Conservation (phyloP, 2,329 filamentous ascomycete species). For the Magnaporthiopsis incrustans region DNA sequence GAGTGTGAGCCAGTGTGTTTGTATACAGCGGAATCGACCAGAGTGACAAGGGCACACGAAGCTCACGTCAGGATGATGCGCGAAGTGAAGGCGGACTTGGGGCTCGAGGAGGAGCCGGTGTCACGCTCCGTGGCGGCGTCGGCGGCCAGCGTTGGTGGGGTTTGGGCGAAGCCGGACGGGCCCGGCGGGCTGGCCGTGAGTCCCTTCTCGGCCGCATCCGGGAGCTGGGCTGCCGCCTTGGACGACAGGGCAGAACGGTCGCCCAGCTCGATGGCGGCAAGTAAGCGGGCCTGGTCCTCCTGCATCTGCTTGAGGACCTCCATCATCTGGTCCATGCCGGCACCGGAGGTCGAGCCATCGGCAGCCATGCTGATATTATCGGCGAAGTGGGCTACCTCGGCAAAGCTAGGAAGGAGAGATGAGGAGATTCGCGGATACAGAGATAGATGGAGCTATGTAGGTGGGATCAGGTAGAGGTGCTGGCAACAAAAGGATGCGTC, state of each 20-base stretch:
- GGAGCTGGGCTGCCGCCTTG: not conserved
- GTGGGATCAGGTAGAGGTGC: not conserved
- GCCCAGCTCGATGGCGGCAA: constrained; percentile 24
- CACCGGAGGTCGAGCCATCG: constrained; percentile 3
- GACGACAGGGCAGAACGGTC: constrained; percentile 6
- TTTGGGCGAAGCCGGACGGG: constrained; percentile 12
- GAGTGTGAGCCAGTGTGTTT: not conserved
- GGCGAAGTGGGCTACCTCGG: not conserved
- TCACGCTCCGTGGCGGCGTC: constrained; percentile 13
- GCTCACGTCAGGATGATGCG: constrained; percentile 47
- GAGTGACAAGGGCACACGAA: not conserved
- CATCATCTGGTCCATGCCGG: constrained; percentile 25
- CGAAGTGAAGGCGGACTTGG: constrained; percentile 41
- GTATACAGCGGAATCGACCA: not conserved
- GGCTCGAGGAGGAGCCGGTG: constrained; percentile 18
- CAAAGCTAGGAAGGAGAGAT: not conserved
- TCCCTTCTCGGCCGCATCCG: not conserved
- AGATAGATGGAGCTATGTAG: not conserved
- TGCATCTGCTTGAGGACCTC: constrained; percentile 27
- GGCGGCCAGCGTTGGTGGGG: constrained; percentile 16
- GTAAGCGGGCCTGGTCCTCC: constrained; percentile 31
- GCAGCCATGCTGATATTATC: not conserved
- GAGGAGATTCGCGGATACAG: not conserved
- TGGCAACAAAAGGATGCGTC: not conserved
- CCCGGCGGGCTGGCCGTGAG: constrained; percentile 10